These are phyloP conservation scores for Podospora conica DNA, from an alignment of 495 filamentous ascomycete genomes.

Conservation along the genomic window DNA sequence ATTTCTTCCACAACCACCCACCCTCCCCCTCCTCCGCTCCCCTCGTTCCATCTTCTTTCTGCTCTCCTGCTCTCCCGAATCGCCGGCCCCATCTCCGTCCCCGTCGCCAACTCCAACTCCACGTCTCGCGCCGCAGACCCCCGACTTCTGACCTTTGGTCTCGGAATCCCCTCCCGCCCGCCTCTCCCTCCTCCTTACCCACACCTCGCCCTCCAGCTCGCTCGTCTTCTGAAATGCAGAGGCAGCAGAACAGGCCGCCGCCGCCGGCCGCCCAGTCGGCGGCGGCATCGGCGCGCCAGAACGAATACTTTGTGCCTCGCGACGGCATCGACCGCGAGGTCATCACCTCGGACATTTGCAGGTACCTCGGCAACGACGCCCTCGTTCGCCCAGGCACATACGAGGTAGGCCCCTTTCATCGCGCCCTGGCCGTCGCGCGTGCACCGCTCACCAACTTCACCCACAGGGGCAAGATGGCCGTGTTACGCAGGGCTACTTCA, in stretches of 20 bases:
- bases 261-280: constrained; percentile 36
- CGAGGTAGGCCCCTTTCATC: constrained; percentile 51
- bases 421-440: constrained; percentile 6
- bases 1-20: constrained; percentile 26
- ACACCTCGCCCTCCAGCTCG: neutral
- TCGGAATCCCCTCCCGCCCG: neutral
- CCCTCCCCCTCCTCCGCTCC: constrained; percentile 15
- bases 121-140: neutral
- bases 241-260: constrained; percentile 32
- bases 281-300: constrained; percentile 49
- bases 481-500: constrained; percentile 66
- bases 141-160: constrained; percentile 3
- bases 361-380: constrained; percentile 88
- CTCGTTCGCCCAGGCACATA: constrained; percentile 79
- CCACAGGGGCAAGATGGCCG: constrained; percentile 46
- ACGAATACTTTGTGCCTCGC: constrained; percentile 81
- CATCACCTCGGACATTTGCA: constrained; percentile 90
- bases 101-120: constrained; percentile 9
- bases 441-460: constrained; percentile 14
- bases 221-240: constrained; percentile 11
- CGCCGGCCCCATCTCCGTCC: constrained; percentile 19
- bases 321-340: constrained; percentile 91
- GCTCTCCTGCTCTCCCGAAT: constrained; percentile 15
- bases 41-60: constrained; percentile 17
- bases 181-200: neutral